These are phyloP conservation scores for Penicillium lagena DNA, from an alignment of 495 filamentous ascomycete species.

Conservation along the genomic window DNA sequence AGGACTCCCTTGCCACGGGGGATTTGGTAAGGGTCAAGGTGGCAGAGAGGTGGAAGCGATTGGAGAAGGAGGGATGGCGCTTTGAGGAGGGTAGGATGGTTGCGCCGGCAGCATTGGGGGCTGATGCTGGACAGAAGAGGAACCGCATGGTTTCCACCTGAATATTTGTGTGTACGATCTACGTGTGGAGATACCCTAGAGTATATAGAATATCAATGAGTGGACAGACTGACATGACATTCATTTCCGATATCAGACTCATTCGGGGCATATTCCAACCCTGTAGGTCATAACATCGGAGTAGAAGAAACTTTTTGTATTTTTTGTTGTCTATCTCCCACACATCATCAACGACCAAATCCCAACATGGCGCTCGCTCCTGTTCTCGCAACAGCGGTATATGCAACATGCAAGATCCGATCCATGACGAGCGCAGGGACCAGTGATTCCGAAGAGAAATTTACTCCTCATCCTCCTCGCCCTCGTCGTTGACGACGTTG, in stretches of 20 bases:
- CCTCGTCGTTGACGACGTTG: conserved; percentile 98
- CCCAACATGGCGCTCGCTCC: conserved; percentile 8
- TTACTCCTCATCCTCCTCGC: conserved; percentile 97
- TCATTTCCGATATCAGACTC: no score
- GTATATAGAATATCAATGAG: no score
- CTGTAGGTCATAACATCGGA: background rate
- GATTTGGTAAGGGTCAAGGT: conserved; percentile 71
- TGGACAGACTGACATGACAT: no score
- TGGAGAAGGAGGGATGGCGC: conserved; percentile 60
- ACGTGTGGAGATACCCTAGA: no score
- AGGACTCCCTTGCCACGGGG: conserved; percentile 84
- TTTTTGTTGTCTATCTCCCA: conserved; percentile 10
- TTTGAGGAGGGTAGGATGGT: conserved; percentile 46
- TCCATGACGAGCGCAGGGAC: background rate
- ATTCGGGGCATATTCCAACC: no score
- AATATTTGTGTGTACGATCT: background rate
- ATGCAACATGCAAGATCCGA: conserved; percentile 4
- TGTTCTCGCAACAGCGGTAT: conserved; percentile 5
- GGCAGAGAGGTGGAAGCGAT: conserved; percentile 53
- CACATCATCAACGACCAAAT: conserved; percentile 9
- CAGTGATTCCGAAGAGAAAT: conserved; percentile 10
- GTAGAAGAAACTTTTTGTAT: no score
- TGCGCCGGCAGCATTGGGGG: conserved; percentile 25
- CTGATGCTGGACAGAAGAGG: conserved; percentile 19
- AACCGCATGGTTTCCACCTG: conserved; percentile 1